Evolutionary conservation across 2,329 filamentous ascomycete genomes (phyloP).

Genomic region (Gaeumannomyces tritici): DNA sequence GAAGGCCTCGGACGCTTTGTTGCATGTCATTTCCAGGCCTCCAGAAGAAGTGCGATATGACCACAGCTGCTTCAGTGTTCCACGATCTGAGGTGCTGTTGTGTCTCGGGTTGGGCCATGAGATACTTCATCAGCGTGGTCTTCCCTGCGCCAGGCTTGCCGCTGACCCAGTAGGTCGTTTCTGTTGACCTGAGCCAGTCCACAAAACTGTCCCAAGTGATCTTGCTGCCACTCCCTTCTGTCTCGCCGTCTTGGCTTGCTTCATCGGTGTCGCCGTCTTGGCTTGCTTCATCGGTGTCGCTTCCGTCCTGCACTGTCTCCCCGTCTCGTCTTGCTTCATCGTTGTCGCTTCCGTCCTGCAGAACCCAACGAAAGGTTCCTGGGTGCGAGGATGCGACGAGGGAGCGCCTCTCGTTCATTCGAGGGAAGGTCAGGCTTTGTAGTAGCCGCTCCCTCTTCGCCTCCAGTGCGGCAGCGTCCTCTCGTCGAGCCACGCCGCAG

Average conservation of each 20-base stretch:
- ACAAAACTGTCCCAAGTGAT: neutral
- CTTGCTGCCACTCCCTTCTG: neutral
- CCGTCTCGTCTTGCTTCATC: neutral
- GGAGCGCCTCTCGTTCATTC: conserved; percentile 10
- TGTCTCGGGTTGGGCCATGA: conserved; percentile 11
- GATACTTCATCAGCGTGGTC: conserved; percentile 20
- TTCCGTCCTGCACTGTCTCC: neutral
- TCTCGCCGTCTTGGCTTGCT: no score
- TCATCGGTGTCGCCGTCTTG: neutral
- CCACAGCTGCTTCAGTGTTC: conserved; percentile 4
- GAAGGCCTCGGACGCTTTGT: conserved; percentile 14
- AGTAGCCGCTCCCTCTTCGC: conserved; percentile 4
- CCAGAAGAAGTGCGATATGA: conserved; percentile 21
- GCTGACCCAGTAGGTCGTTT: conserved; percentile 17
- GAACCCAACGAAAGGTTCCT: conserved; percentile 1
- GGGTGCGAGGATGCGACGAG: conserved; percentile 5
- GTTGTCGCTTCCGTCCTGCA: neutral
- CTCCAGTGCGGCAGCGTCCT: neutral
- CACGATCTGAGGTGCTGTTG: conserved; percentile 10
- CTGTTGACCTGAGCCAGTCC: conserved; percentile 1
- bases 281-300: neutral
- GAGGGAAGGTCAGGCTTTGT: conserved; percentile 7
- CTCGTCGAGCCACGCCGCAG: neutral
- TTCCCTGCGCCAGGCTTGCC: conserved; percentile 24
- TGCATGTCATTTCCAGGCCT: conserved; percentile 16